phyloP scores from a whole-genome alignment of 768 basidiomycete species.

The Albatrellus ellisii region DNA sequence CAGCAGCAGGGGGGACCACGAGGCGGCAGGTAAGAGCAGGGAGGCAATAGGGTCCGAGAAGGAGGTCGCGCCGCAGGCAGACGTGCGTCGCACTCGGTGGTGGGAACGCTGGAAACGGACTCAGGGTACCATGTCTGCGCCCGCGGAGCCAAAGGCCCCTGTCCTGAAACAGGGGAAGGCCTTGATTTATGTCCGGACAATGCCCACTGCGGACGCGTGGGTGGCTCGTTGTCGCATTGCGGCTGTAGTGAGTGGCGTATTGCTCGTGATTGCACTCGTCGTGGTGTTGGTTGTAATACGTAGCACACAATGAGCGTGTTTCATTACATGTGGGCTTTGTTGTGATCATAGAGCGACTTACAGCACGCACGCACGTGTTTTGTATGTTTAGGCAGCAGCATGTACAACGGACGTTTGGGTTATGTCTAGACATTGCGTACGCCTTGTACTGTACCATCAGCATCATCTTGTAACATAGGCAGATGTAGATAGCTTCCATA shows the following conservation, averaged over 20 bases:
- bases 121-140: not conserved
- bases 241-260: constrained; percentile 43
- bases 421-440: too few relatives aligned
- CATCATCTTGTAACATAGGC: too few relatives aligned
- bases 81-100: constrained; percentile 5
- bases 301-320: not conserved
- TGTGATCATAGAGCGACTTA: too few relatives aligned
- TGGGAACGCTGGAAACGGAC: not conserved
- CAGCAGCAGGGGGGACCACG: too few relatives aligned
- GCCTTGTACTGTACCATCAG: too few relatives aligned
- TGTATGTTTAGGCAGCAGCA: too few relatives aligned
- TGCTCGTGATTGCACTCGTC: constrained; percentile 36
- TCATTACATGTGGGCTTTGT: constrained; percentile 1
- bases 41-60: constrained; percentile 15
- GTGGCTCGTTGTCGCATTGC: constrained; percentile 41
- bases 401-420: too few relatives aligned
- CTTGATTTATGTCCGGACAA: constrained; percentile 8
- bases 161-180: constrained; percentile 9
- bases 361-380: too few relatives aligned
- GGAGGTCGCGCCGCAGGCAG: constrained; percentile 19
- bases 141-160: constrained; percentile 8
- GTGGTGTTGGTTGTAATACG: constrained; percentile 30
- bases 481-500: too few relatives aligned
- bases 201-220: constrained; percentile 22
- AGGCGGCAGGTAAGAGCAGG: constrained; percentile 7